Percentiles rank a stretch among this genome's conserved stretches.
Conservation (phyloP, 1,284 basidiomycete species). For the Leccinum griseonigrum region DNA sequence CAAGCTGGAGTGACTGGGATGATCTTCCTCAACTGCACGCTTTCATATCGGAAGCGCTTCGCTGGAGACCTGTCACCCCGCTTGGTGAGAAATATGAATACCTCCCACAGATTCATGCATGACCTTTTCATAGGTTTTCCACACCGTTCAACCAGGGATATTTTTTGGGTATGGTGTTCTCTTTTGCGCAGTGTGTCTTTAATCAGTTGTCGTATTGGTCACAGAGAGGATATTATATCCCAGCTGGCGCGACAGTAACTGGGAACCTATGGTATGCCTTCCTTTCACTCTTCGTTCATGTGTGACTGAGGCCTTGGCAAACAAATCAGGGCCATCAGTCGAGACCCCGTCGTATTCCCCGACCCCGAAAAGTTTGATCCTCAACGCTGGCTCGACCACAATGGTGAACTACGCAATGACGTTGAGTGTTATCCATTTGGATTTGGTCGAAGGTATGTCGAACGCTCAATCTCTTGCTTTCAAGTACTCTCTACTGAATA, state of each 20-base stretch:
- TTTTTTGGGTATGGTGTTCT: constrained; percentile 45
- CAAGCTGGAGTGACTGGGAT: constrained; percentile 49
- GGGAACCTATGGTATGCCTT: constrained; percentile 54
- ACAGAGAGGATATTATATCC: constrained; percentile 54
- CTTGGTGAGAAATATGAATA: constrained; percentile 34
- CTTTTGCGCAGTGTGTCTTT: background rate
- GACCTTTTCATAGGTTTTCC: constrained; percentile 40
- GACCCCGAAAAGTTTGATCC: constrained; percentile 60
- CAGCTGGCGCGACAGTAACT: constrained; percentile 53
- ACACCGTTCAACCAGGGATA: constrained; percentile 58
- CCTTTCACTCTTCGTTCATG: background rate
- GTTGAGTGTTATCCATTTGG: constrained; percentile 54
- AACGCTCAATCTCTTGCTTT: background rate
- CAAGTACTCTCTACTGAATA: background rate
- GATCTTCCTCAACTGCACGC: constrained; percentile 55
- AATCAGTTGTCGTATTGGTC: background rate
- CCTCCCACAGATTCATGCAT: background rate
- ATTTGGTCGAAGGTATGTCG: constrained; percentile 42
- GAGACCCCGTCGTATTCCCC: constrained; percentile 52
- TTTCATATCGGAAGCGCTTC: constrained; percentile 57
- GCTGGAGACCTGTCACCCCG: constrained; percentile 63
- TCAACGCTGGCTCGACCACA: constrained; percentile 51
- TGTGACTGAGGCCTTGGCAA: background rate
- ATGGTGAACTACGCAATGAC: constrained; percentile 51
- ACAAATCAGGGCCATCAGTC: constrained; percentile 44